These are phyloP conservation scores for Beauveria sp. DNA, from an alignment of 2,329 filamentous ascomycete genomes.

Conservation along the genomic window DNA sequence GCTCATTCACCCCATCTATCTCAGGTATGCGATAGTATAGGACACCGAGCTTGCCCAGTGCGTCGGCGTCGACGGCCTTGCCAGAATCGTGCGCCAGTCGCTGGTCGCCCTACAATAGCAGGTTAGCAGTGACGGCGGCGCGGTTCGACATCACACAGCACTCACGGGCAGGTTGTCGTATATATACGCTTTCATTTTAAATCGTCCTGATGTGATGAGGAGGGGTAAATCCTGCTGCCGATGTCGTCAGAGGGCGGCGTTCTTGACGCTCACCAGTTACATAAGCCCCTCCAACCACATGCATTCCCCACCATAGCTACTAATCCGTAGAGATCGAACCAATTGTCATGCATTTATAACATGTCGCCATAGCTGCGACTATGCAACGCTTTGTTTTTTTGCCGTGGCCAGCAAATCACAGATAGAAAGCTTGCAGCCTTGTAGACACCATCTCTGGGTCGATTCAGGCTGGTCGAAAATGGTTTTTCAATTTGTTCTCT, in stretches of 20 bases:
- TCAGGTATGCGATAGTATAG: conserved; percentile 64
- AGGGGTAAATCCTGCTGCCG: background rate
- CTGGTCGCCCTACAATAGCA: conserved; percentile 69
- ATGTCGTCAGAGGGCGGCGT: conserved; percentile 4
- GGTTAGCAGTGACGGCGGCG: background rate
- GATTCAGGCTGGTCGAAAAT: background rate
- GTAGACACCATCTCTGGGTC: background rate
- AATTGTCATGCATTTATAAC: background rate
- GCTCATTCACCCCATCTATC: conserved; percentile 59
- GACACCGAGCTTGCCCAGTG: conserved; percentile 71
- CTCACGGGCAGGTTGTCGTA: conserved; percentile 49
- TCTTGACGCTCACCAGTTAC: conserved; percentile 7
- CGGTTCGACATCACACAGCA: conserved; percentile 3
- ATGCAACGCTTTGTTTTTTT: background rate
- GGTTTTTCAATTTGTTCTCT: background rate
- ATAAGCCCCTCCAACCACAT: conserved; percentile 7
- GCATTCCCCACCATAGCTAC: background rate
- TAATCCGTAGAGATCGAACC: background rate
- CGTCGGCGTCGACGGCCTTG: conserved; percentile 53
- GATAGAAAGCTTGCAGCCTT: background rate
- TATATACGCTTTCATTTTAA: conserved; percentile 49
- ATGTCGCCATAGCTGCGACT: background rate
- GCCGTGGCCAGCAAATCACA: background rate
- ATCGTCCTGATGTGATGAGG: background rate
- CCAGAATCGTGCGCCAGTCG: conserved; percentile 85